Conservation (phyloP, 176 grass and related monocot genomes). For the Zea luxurians region DNA sequence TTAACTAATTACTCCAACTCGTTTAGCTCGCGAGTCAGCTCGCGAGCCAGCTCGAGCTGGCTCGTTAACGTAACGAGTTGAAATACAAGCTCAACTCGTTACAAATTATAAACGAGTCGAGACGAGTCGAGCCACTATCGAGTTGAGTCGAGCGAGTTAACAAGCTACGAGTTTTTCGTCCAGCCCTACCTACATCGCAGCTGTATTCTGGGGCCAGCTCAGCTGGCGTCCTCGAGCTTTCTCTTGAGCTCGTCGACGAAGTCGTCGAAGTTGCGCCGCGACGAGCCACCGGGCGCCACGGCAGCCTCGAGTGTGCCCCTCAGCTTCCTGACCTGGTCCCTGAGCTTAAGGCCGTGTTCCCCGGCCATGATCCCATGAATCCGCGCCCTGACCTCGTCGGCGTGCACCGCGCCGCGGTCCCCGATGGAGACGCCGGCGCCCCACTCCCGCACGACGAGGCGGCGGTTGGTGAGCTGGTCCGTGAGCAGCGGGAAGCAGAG, state of each 20-base stretch:
- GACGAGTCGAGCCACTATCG: too few species aligned
- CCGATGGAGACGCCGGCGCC: constrained; percentile 52
- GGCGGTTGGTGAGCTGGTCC: constrained; percentile 67
- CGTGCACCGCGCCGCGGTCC: constrained; percentile 38
- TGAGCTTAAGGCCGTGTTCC: constrained; percentile 27
- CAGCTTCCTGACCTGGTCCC: constrained; percentile 43
- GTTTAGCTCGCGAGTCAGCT: too few species aligned
- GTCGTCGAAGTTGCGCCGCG: constrained; percentile 51
- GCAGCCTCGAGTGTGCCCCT: constrained; percentile 38
- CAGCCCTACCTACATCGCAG: too few species aligned
- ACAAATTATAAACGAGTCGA: too few species aligned
- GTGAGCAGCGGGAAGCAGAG: constrained; percentile 71
- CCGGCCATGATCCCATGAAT: constrained; percentile 50
- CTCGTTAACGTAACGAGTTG: too few species aligned
- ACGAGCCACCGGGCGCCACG: constrained; percentile 49
- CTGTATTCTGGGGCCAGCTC: too few species aligned
- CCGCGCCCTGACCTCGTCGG: constrained; percentile 39
- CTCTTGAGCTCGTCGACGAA: constrained; percentile 49
- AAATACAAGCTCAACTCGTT: too few species aligned
- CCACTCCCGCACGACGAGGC: constrained; percentile 54
- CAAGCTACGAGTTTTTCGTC: too few species aligned
- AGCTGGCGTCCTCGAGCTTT: too few species aligned
- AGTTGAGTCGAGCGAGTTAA: too few species aligned
- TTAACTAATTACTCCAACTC: too few species aligned
- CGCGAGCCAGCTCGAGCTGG: too few species aligned